Conservation (phyloP, 2,329 filamentous ascomycete species). For the Fusarium gaditjirri region DNA sequence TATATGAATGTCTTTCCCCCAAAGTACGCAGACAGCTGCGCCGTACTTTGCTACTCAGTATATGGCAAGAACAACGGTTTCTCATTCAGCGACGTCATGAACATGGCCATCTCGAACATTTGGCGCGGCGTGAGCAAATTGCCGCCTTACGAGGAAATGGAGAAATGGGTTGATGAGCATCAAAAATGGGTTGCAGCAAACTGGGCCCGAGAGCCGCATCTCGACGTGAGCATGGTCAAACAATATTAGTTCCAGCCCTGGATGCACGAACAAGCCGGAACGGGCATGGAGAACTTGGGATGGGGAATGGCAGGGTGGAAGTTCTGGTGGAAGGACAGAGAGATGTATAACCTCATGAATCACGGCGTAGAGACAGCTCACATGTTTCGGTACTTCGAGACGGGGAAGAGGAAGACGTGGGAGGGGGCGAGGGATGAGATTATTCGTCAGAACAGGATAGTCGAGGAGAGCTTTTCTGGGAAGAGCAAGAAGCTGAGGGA, state of each 20-base stretch:
- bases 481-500: slow-evolving; percentile 5
- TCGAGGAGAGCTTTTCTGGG: not conserved
- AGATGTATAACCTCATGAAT: slow-evolving; percentile 52
- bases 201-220: slow-evolving; percentile 1
- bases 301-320: slow-evolving; percentile 55
- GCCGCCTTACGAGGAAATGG: not conserved
- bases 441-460: slow-evolving; percentile 17
- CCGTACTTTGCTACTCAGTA: slow-evolving; percentile 20
- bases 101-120: slow-evolving; percentile 25
- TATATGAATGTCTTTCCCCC: slow-evolving; percentile 29
- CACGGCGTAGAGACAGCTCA: slow-evolving; percentile 54
- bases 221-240: slow-evolving; percentile 40
- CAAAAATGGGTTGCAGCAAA: slow-evolving; percentile 19
- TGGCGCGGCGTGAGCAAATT: slow-evolving; percentile 20
- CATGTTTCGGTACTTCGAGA: slow-evolving; percentile 55
- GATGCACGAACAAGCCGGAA: slow-evolving; percentile 54
- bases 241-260: slow-evolving; percentile 50
- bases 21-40: slow-evolving; percentile 20
- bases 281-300: slow-evolving; percentile 54
- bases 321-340: slow-evolving; percentile 53
- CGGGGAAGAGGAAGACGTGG: slow-evolving; percentile 53
- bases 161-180: slow-evolving; percentile 23
- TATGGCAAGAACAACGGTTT: slow-evolving; percentile 30
- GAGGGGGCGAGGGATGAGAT: slow-evolving; percentile 48
- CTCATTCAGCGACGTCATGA: slow-evolving; percentile 31